Evolutionary conservation across 2,329 filamentous ascomycete species (phyloP), one percentile per base, ranked within the genome.

Genomic region (Daldinia sp.): DNA sequence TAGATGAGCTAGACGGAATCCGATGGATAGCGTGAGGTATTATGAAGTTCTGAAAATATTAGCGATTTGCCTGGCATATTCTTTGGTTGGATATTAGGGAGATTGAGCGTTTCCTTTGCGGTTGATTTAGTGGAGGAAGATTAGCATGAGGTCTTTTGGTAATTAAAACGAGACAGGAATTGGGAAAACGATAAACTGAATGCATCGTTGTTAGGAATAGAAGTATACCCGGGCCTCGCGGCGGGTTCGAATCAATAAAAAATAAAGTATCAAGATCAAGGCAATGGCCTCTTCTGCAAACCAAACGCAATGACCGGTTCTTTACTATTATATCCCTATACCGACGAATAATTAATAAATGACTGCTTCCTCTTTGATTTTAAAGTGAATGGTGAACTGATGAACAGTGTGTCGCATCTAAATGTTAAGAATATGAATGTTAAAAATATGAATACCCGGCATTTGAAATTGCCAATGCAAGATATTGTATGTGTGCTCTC

Each of bases 1-100:
- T 86, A 68, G 83, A 86, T 66, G 83, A 85, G 62, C 70, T 86
- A 62, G 84, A 86, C 64, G 83, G 83, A 8, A 84, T 86, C 62
- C 80, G 81, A 5, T 85, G 82, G 74, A 68, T 74, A 32, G 74
- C 70, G 15, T 73, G 75, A 75, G 68, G 70, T 61, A 43, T 53
- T 23, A 37, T 30, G 30, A 15, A 50, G 19, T 9, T 23, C 29
- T 21, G 6, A 17, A 39, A 19, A 27, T 25, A 51, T 37, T 50
- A 58, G 23, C 15, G 17, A 21, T n/a, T 30, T 27, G 23, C 17
- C 15, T 30, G 45, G 21, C 10, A 27, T 48, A 19, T 48, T 9
- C 43, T 48, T 30, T 10, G 3, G n/a, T 7, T 2, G 5, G 25
- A 5, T 7, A 29, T 47, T 23, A 9, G 23, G 34, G 32, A 15